These are phyloP conservation scores for Fusarium heterosporum DNA, from an alignment of 2,329 filamentous ascomycete genomes.

Conservation along the genomic window DNA sequence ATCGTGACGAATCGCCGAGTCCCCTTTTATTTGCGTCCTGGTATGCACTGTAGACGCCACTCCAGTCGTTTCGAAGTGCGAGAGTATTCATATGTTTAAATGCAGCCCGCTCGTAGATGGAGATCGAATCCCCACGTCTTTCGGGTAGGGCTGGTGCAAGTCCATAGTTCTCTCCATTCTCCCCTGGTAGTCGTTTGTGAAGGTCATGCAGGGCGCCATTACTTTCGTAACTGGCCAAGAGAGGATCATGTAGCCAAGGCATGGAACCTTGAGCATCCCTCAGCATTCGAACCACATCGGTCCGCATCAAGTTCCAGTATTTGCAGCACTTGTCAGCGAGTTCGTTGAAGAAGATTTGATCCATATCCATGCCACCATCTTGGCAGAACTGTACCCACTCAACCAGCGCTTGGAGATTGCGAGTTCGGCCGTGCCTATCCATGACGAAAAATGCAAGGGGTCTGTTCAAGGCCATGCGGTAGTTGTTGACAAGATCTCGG, in stretches of 20 bases:
- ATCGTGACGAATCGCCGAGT: slow-evolving; percentile 54
- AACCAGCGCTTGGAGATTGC: slow-evolving; percentile 45
- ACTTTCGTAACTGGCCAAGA: slow-evolving; percentile 36
- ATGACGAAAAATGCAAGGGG: slow-evolving; percentile 49
- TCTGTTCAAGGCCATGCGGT: slow-evolving; percentile 46
- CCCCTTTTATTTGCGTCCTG: slow-evolving; percentile 39
- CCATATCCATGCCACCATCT: slow-evolving; percentile 45
- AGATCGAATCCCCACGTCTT: slow-evolving; percentile 34
- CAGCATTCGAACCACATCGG: slow-evolving; percentile 43
- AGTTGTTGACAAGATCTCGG: slow-evolving; percentile 43
- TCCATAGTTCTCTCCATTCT: slow-evolving; percentile 19
- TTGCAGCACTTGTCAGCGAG: slow-evolving; percentile 49
- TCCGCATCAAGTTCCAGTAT: slow-evolving; percentile 50
- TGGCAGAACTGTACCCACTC: slow-evolving; percentile 52
- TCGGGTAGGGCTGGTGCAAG: slow-evolving; percentile 30
- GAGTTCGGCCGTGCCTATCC: slow-evolving; percentile 48
- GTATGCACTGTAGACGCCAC: slow-evolving; percentile 55
- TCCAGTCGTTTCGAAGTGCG: slow-evolving; percentile 50
- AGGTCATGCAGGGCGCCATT: slow-evolving; percentile 36
- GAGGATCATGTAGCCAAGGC: slow-evolving; percentile 42
- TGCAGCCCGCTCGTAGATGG: slow-evolving; percentile 39
- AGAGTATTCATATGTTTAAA: slow-evolving; percentile 56
- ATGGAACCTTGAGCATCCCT: slow-evolving; percentile 45
- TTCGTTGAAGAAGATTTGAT: slow-evolving; percentile 48
- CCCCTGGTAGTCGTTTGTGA: slow-evolving; percentile 38